Conservation (phyloP, 352 stramenopile genomes). For the Phytophthora rubi region DNA sequence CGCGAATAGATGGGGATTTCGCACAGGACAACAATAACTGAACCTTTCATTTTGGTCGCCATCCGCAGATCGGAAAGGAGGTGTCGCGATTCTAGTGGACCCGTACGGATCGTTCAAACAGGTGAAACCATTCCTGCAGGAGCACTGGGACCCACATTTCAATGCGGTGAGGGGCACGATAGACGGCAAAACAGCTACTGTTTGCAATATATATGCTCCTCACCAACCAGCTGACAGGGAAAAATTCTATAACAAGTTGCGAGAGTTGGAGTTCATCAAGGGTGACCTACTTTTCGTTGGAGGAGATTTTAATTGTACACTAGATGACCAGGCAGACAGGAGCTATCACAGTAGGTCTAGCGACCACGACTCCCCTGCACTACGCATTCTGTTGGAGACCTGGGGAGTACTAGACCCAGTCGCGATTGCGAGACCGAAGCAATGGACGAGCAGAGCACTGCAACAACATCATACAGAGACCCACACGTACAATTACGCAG, state of each 20-base stretch:
- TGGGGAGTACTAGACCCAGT: not conserved
- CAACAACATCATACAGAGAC: not conserved
- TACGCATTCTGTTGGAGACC: not conserved
- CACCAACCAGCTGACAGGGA: not conserved
- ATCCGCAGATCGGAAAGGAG: not conserved
- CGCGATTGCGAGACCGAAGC: not conserved
- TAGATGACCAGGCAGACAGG: not conserved
- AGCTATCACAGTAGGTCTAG: not conserved
- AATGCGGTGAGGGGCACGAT: not conserved
- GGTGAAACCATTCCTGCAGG: not conserved
- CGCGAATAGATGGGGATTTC: conserved; percentile 5
- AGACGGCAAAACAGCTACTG: not conserved
- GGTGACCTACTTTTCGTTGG: too few relatives aligned
- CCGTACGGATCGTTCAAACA: not conserved
- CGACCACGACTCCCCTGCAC: not conserved
- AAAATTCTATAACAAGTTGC: not conserved
- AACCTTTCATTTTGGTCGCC: not conserved
- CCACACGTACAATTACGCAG: not conserved
- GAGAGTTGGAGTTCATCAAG: not conserved
- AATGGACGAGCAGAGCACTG: not conserved
- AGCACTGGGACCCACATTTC: not conserved
- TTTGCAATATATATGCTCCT: not conserved
- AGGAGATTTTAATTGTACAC: too few relatives aligned
- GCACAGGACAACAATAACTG: not conserved
- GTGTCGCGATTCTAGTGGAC: not conserved